These are phyloP conservation scores for Arabidopsis hybrid DNA, from an alignment of 441 rosid genomes.

Conservation along the genomic window DNA sequence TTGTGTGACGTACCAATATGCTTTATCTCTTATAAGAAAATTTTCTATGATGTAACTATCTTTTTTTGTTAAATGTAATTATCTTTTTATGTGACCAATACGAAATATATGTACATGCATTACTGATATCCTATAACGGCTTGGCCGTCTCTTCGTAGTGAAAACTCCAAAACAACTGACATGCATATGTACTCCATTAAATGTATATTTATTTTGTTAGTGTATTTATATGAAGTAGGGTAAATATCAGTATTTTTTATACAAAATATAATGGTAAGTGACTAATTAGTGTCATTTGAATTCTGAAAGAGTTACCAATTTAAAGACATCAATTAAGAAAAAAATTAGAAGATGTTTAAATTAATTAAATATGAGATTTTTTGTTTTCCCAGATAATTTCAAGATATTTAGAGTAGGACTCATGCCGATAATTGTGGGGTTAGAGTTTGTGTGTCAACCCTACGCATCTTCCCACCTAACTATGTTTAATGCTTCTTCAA, in stretches of 20 bases:
- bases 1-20: not conserved
- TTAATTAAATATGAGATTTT: not conserved
- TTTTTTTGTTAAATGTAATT: not conserved
- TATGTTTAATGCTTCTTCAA: constrained; percentile 25
- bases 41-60: constrained; percentile 7
- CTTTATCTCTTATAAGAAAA: not conserved
- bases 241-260: not conserved
- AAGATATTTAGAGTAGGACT: constrained; percentile 20
- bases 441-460: constrained; percentile 12
- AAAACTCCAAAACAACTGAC: not conserved
- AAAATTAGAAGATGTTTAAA: not conserved
- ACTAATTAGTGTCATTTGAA: too few relatives aligned
- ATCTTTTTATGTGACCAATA: constrained; percentile 23
- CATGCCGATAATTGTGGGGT: constrained; percentile 25
- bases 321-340: not conserved
- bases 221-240: not conserved
- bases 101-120: not conserved
- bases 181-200: not conserved
- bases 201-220: not conserved
- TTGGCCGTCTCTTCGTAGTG: not conserved
- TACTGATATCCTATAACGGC: constrained; percentile 2
- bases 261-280: not conserved
- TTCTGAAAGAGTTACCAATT: not conserved
- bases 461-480: constrained; percentile 39
- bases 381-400: not conserved